phyloP scores from a whole-genome alignment of 257 asterid genomes.

The Solanum paucissectum region DNA sequence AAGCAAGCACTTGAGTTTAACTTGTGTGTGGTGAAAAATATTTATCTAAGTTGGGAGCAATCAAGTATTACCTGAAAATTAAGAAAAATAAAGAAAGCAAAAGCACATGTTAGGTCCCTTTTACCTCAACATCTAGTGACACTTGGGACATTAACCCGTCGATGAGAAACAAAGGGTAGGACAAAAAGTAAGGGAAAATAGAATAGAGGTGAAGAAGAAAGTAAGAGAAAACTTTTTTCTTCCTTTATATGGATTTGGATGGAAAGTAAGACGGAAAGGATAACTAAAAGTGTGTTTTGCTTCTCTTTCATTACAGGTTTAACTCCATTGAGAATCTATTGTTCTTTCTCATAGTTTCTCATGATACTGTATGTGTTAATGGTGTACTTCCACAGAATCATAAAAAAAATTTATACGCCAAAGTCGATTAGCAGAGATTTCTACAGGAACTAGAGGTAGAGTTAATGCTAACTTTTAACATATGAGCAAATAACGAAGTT shows the following conservation, averaged over 20 bases:
- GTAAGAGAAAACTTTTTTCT: not conserved
- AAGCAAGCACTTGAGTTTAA: constrained; percentile 13
- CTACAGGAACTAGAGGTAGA: not conserved
- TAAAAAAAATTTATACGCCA: not conserved
- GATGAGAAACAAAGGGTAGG: not conserved
- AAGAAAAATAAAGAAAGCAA: not conserved
- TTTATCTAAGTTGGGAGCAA: not conserved
- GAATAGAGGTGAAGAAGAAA: not conserved
- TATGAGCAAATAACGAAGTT: not conserved
- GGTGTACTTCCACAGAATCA: not conserved
- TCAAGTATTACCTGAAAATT: not conserved
- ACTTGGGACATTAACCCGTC: not conserved
- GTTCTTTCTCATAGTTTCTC: not conserved
- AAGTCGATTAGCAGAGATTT: not conserved
- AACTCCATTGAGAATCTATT: not conserved
- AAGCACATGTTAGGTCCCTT: not conserved
- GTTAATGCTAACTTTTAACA: not conserved
- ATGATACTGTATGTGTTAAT: not conserved
- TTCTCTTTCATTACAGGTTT: not conserved
- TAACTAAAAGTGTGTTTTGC: not conserved
- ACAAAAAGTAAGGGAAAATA: not conserved
- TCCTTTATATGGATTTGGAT: not conserved
- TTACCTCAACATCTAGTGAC: not conserved
- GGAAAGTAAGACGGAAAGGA: not conserved
- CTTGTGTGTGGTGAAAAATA: not conserved